Conservation (phyloP, 371 early-diverging fungal species). For the Mortierella sp. region DNA sequence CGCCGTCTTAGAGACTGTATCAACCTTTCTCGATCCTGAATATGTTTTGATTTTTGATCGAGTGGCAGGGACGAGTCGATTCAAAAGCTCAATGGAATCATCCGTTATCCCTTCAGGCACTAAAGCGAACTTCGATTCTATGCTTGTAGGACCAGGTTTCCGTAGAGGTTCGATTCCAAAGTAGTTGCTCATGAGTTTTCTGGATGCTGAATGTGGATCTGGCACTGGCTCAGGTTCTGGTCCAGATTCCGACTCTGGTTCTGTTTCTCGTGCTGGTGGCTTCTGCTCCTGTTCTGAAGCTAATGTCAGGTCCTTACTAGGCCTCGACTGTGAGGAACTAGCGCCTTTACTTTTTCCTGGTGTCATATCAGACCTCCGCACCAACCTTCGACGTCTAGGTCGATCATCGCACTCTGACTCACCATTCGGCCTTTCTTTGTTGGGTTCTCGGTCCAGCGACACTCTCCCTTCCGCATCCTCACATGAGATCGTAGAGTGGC, state of each 20-base stretch:
- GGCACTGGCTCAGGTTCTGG: slow-evolving; percentile 6
- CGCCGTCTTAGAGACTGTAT: not conserved
- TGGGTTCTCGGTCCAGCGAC: not conserved
- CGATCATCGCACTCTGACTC: not conserved
- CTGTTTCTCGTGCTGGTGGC: slow-evolving; percentile 2
- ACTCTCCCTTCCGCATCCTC: not conserved
- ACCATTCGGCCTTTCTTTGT: not conserved
- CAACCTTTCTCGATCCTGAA: slow-evolving; percentile 2
- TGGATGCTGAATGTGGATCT: slow-evolving; percentile 11
- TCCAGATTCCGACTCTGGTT: not conserved
- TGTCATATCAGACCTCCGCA: slow-evolving; percentile 18
- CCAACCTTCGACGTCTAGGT: slow-evolving; percentile 18
- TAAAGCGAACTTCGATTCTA: not conserved
- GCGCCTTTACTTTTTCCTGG: not conserved
- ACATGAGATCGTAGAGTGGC: too few relatives aligned
- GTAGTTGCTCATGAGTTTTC: slow-evolving; percentile 10
- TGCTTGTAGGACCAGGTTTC: not conserved
- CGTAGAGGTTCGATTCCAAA: slow-evolving; percentile 5
- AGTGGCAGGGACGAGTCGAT: not conserved
- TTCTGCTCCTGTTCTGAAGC: not conserved
- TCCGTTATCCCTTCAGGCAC: not conserved
- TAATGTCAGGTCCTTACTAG: too few relatives aligned
- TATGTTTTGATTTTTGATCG: slow-evolving; percentile 17
- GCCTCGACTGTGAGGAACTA: not conserved
- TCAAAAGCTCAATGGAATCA: not conserved